Evolutionary conservation across 306 rosid genomes (phyloP), one percentile per base, ranked within the genome.

Genomic region (Prunus campanulata): DNA sequence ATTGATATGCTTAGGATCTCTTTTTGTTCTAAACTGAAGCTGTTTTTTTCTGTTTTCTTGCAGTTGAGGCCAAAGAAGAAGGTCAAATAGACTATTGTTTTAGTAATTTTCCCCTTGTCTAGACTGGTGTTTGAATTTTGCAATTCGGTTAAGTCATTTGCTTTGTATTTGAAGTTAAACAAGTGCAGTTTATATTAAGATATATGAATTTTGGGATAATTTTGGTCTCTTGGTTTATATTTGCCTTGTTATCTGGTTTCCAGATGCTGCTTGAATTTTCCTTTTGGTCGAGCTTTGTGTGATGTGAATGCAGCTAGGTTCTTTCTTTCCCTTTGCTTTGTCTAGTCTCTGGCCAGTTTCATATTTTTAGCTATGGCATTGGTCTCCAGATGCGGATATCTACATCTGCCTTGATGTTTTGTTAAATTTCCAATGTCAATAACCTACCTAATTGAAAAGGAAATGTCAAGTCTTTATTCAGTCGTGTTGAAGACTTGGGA

Each of bases 21-120:
- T 8, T 8, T 4, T 15, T 19, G 30, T 74, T 8, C 11, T 1
- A 2, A 2, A 8, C 64, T 76, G 19, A 72, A 46, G 54, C 20
- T 14, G 0, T 18, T 2, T 59, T 39, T 55, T 8, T n/a, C 25
- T 0, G 44, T 39, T 15, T 22, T 65, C 49, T 66, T 84, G 88
- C 90, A 89, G 90, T 74, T 89, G 97, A 89, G 94, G 92, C 97
- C 94, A 2, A 91, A 89, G 92, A 91, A 91, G 90, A 91, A 89
- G 89, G 85, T 91, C 67, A 91, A 91, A 92, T 91, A 87, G 50
- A 85, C 47, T n/a, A 5, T 62, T 5, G 14, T 67, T 7, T 11
- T 0, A 7, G 27, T 44, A 29, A n/a, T 67, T 20, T 19, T 56
- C 20, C 69, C 5, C 32, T 48, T 11, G 15, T 67, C 70, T 24